Conservation (phyloP, 768 basidiomycete species). For the Tylopilus sp. region DNA sequence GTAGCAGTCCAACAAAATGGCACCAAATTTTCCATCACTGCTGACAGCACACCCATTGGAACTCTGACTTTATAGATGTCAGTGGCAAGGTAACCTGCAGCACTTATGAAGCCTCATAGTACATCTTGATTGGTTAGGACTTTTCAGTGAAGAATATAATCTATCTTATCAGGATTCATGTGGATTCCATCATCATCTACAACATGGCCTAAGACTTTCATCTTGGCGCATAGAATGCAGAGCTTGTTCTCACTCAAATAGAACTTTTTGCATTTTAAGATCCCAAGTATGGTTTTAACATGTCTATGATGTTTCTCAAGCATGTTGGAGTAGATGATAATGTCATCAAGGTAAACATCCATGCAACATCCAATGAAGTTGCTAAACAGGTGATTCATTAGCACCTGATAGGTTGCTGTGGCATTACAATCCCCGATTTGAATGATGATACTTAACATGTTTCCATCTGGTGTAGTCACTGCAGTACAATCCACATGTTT, state of each 20-base stretch:
- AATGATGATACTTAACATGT: too few relatives aligned
- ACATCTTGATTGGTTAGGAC: background rate
- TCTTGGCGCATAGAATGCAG: background rate
- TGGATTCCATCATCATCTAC: constrained; percentile 34
- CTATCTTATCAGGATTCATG: constrained; percentile 46
- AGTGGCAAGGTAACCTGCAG: background rate
- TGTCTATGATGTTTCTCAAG: too few relatives aligned
- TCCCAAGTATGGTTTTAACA: background rate
- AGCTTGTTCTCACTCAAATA: background rate
- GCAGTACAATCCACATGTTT: too few relatives aligned
- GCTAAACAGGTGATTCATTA: too few relatives aligned
- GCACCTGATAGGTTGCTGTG: too few relatives aligned
- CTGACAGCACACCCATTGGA: background rate
- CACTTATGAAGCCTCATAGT: background rate
- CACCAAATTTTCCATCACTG: background rate
- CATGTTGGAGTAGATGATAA: too few relatives aligned
- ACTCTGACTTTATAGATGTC: background rate
- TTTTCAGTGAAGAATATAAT: constrained; percentile 24
- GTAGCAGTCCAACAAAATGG: background rate
- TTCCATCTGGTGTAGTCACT: too few relatives aligned
- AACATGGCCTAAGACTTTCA: background rate
- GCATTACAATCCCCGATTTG: too few relatives aligned
- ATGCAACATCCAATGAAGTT: too few relatives aligned
- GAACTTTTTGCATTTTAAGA: too few relatives aligned
- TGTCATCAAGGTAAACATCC: too few relatives aligned